phyloP scores from a whole-genome alignment of 2,329 filamentous ascomycete species.

The Fusarium nygamai region DNA sequence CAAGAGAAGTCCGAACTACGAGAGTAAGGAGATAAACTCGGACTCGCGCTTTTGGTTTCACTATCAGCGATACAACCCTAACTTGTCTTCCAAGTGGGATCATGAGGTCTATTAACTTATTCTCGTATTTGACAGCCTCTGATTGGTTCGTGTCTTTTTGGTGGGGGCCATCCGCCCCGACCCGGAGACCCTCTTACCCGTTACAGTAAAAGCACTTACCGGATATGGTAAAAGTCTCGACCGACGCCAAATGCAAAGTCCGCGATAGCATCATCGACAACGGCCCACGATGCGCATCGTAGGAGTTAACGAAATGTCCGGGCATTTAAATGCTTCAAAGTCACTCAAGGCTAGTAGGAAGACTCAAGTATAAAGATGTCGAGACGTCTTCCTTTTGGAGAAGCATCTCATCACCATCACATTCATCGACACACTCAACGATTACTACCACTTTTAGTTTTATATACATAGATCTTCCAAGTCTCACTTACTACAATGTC shows the following conservation, averaged over 20 bases:
- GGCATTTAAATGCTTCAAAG: background rate
- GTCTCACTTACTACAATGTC: constrained; percentile 24
- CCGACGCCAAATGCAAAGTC: background rate
- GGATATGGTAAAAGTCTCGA: constrained; percentile 10
- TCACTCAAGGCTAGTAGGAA: accelerated
- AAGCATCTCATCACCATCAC: background rate
- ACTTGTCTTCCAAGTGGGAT: background rate
- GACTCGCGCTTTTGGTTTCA: background rate
- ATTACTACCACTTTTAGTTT: background rate
- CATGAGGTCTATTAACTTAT: background rate
- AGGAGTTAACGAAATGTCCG: constrained; percentile 18
- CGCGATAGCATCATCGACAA: constrained; percentile 15
- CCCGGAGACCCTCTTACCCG: constrained; percentile 7
- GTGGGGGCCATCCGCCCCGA: background rate
- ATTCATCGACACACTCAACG: background rate
- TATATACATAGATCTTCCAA: background rate
- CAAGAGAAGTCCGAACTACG: background rate
- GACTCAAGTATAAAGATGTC: background rate
- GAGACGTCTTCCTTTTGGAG: background rate
- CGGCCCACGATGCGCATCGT: background rate
- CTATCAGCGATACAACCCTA: background rate
- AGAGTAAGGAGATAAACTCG: background rate
- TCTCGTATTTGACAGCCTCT: constrained; percentile 15
- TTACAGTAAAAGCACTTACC: constrained; percentile 14
- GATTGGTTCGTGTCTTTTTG: background rate